Evolutionary conservation across 495 filamentous ascomycete genomes (phyloP), one percentile per base, ranked within the genome.

Genomic region (Tuber melanosporum): DNA sequence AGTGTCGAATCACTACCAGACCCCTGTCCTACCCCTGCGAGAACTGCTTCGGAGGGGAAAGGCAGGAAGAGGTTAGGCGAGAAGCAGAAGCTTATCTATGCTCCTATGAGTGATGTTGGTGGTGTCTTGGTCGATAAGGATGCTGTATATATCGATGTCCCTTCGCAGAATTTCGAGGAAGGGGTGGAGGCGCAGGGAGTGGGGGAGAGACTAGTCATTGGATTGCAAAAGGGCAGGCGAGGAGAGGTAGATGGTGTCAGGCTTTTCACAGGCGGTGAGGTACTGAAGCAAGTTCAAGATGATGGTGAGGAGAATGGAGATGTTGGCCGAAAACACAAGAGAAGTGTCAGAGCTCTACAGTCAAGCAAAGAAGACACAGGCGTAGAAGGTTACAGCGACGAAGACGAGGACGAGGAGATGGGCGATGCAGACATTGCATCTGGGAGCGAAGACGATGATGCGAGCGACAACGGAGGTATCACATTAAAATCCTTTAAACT

Each of bases 21-120:
- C 84, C 95, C 95, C 32, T 99, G 95, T 83, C 95, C 95, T 20
- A 98, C 96, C 0, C 95, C 95, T 3, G 92, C 89, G 72, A 92
- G 94, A 88, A 91, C 97, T 78, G 92, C 96, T 84, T 89, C 89
- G 9, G 90, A 90, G 1, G 96, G 95, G 1, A 97, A 97, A 83
- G 89, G 89, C 19, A 86, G 93, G 76, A 89, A 90, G 81, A 87
- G 93, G 73, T 84, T 99, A 49, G 95, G 94, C 46, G 95, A 99
- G 83, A 98, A 97, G 84, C 94, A 98, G 82, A 98, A 97, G 85
- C 87, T 95, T 76, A 87, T 99, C 6, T 96, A 96, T 85, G 95
- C 96, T 20, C 95, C 95, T 22, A 98, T 99, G 94, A 95, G 93
- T 72, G 95, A 99, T 86, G 93, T 97, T 46, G 95, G 94, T 78